Evolutionary conservation across 2,329 filamentous ascomycete species (phyloP), one percentile per base, ranked within the genome.

Genomic region (Colletotrichum cuscutae): DNA sequence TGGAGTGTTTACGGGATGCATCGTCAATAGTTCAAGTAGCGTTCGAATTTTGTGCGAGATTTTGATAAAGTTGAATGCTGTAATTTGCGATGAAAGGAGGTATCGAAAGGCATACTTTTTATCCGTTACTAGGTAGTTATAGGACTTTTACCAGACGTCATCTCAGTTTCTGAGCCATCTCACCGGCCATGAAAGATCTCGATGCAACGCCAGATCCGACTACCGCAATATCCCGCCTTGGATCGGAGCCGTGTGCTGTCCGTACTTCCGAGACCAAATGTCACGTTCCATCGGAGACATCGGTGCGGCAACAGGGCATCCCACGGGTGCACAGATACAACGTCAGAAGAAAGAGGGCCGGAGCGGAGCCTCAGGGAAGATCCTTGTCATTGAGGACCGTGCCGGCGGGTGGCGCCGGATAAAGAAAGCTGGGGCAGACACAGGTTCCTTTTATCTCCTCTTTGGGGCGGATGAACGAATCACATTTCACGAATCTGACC

Each of bases 261-360:
- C 32, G 32, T 32, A 15, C 24, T 22, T 56, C 28, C 53, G 5
- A 24, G n/a, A 68, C 24, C n/a, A 22, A 35, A 69, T 69, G 53
- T 69, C n/a, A 72, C 70, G 70, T 72, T 72, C 65, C 70, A 72
- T 72, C 70, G 59, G 70, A 46, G 53, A 60, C 13, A 63, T 54
- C 54, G 59, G 59, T 59, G 54, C 19, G 19, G 42, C 37, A 35
- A 35, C 32, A 11, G 32, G 32, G 32, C 32, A 35, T 35, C 32
- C 32, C 37, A 42, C 37, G 37, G 15, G 37, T 15, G 37, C 37
- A 15, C 13, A 5, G 37, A 42, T 42, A 42, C 37, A 15, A 15
- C 37, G 37, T 15, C 37, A 42, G 37, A 42, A 42, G 37, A 42
- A 42, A 42, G 37, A 15, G 37, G 37, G 13, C 37, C 13, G 37